A percentile compares a stretch with the other conserved stretches of the same genome.
phyloP scores from a whole-genome alignment of 75 land plant genomes.

The Isoetes taiwanensis region DNA sequence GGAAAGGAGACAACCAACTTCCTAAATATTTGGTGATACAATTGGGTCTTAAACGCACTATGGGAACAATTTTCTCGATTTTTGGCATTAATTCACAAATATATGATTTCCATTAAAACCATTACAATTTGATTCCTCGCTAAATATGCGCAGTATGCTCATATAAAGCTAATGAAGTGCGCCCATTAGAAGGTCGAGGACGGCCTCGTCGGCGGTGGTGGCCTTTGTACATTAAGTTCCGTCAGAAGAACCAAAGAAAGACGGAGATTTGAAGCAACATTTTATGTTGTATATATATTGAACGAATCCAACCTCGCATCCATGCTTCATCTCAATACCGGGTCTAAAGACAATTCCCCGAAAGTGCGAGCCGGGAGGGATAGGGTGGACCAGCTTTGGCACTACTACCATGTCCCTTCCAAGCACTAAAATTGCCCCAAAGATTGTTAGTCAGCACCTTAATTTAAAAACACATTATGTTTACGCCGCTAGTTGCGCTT shows the following conservation, averaged over 20 bases:
- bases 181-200: conserved; percentile 70
- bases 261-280: background rate
- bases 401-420: conserved; percentile 3
- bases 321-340: background rate
- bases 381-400: conserved; percentile 1
- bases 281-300: background rate
- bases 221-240: conserved; percentile 5
- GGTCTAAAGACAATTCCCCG: too few relatives aligned
- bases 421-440: background rate
- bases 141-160: too few relatives aligned
- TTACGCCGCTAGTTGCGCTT: background rate
- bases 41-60: too few relatives aligned
- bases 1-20: too few relatives aligned
- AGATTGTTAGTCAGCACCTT: background rate
- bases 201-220: conserved; percentile 46
- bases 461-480: background rate
- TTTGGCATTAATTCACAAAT: too few relatives aligned
- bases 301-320: background rate
- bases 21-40: too few relatives aligned
- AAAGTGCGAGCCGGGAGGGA: too few relatives aligned
- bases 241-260: background rate
- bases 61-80: too few relatives aligned
- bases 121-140: too few relatives aligned
- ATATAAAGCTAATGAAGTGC: conserved; percentile 83
- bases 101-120: too few relatives aligned